A percentile compares a stretch with the other conserved stretches of the same genome.
Evolutionary conservation across 2,329 filamentous ascomycete species (phyloP).

Genomic region (Aspergillus caelatus): DNA sequence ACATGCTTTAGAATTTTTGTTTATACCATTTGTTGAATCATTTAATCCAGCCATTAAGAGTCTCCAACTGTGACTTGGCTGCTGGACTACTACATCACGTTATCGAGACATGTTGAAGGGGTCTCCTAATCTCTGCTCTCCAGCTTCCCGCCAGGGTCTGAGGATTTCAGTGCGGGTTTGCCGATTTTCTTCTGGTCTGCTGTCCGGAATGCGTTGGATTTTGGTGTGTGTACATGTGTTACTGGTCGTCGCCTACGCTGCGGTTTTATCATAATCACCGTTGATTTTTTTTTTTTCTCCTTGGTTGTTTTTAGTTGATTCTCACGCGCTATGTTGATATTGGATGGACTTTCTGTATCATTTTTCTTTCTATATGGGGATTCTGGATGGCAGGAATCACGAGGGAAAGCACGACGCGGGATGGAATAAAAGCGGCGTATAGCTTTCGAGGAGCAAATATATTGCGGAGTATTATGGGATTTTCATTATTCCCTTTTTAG

Average conservation of each 20-base stretch:
- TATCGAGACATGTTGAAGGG: not conserved
- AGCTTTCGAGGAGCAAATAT: slow-evolving; percentile 16
- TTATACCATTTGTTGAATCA: not conserved
- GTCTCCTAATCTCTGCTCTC: not conserved
- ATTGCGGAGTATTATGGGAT: slow-evolving; percentile 11
- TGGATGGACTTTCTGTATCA: slow-evolving; percentile 17
- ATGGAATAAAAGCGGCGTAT: slow-evolving; percentile 20
- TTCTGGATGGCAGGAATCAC: slow-evolving; percentile 10
- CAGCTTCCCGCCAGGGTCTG: not conserved
- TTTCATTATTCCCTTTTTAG: not conserved
- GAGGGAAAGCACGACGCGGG: slow-evolving; percentile 14
- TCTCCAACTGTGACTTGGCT: not conserved
- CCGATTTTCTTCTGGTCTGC: slow-evolving; percentile 5
- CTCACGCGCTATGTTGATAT: slow-evolving; percentile 24
- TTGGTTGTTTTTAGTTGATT: slow-evolving; percentile 14
- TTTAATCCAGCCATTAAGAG: not conserved
- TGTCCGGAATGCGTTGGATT: slow-evolving; percentile 14
- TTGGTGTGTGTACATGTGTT: slow-evolving; percentile 11
- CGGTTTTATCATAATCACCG: slow-evolving; percentile 17
- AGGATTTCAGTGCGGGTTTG: slow-evolving; percentile 6
- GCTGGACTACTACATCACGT: not conserved
- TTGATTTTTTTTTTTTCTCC: slow-evolving; percentile 7
- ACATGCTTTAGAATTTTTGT: not conserved
- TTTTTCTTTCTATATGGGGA: slow-evolving; percentile 18
- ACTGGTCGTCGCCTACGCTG: slow-evolving; percentile 15